Conservation (phyloP, 805 yeast genomes). For the Vanderwaltozyma yarrowii region DNA sequence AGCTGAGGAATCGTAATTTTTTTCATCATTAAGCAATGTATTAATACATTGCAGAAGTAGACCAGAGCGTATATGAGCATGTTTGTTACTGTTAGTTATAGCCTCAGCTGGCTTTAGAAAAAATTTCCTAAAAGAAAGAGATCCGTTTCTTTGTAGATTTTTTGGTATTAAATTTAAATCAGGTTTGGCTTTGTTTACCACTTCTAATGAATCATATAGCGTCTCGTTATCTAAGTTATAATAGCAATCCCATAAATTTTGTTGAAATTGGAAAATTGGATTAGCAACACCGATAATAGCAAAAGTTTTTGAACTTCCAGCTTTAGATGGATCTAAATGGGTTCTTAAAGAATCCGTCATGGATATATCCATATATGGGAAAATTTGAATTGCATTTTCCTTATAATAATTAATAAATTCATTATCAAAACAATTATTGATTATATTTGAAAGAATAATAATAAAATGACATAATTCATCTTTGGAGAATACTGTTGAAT, state of each 20-base stretch:
- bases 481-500: conserved; percentile 32
- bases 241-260: conserved; percentile 48
- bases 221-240: conserved; percentile 48
- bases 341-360: conserved; percentile 38
- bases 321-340: conserved; percentile 23
- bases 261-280: conserved; percentile 47
- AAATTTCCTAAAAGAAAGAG: conserved; percentile 9
- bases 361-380: conserved; percentile 55
- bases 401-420: conserved; percentile 28
- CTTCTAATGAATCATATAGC: conserved; percentile 17
- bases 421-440: conserved; percentile 28
- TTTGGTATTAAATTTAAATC: not conserved
- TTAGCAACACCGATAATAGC: conserved; percentile 61
- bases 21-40: conserved; percentile 11
- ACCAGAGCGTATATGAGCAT: conserved; percentile 3
- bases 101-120: conserved; percentile 4
- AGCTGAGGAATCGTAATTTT: conserved; percentile 24
- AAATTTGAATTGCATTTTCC: conserved; percentile 33
- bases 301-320: conserved; percentile 10
- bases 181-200: conserved; percentile 1
- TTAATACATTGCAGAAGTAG: conserved; percentile 11
- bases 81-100: not conserved
- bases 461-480: conserved; percentile 35
- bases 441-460: conserved; percentile 31
- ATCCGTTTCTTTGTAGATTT: conserved; percentile 2